A percentile compares a stretch with the other conserved stretches of the same genome.
Conservation (phyloP, 2,329 filamentous ascomycete species). For the Neonectria magnoliae region DNA sequence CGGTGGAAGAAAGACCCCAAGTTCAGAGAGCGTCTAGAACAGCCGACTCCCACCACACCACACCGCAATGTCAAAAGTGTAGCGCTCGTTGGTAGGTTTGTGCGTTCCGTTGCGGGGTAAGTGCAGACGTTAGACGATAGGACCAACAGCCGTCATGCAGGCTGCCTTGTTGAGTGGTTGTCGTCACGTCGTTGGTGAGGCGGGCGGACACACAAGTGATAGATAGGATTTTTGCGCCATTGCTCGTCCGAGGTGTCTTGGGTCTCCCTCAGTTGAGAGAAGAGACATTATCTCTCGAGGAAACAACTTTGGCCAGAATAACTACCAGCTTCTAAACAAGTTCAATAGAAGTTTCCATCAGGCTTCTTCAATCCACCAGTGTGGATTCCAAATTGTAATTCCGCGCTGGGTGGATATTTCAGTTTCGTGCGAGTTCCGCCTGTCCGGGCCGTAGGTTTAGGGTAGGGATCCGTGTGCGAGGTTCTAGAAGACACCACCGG, state of each 20-base stretch:
- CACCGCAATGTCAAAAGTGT: neutral
- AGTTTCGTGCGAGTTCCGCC: neutral
- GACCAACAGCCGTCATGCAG: neutral
- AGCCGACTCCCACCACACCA: neutral
- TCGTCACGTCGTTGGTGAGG: neutral
- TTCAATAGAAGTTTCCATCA: neutral
- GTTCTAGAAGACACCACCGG: neutral
- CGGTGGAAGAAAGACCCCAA: neutral
- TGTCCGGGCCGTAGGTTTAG: neutral
- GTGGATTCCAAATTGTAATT: neutral
- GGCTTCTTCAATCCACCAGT: neutral
- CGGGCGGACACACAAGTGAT: neutral
- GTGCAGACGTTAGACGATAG: neutral
- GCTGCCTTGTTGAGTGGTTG: neutral
- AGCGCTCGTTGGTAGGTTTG: neutral
- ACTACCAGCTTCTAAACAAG: neutral
- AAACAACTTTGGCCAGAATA: neutral
- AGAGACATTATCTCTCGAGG: neutral
- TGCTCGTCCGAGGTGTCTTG: neutral
- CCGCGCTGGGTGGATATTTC: neutral
- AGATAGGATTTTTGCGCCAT: neutral
- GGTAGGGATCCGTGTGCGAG: neutral
- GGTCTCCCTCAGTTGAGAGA: neutral
- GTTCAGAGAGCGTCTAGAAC: neutral
- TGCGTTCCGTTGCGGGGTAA: neutral